These are phyloP conservation scores for Blastocystis sp. DNA, from an alignment of 352 stramenopile species.

Conservation along the genomic window DNA sequence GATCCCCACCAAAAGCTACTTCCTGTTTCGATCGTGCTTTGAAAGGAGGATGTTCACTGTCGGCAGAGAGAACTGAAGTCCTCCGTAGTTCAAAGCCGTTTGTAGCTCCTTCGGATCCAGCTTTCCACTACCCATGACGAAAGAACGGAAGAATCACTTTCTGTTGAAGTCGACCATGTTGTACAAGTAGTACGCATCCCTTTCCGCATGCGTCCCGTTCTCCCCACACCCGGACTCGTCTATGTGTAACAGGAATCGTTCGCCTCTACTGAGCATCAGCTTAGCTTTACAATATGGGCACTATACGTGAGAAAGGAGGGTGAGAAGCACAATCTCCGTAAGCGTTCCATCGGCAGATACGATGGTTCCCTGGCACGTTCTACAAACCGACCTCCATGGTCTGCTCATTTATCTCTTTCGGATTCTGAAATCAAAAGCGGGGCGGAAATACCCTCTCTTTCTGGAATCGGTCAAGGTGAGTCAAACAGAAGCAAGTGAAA, in stretches of 20 bases:
- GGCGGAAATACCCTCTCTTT: neutral
- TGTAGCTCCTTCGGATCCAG: conserved; percentile 57
- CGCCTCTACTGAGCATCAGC: neutral
- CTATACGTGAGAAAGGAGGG: conserved; percentile 8
- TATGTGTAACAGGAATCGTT: neutral
- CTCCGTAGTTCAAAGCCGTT: conserved; percentile 57
- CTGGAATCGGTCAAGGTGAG: neutral
- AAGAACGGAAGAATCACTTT: conserved; percentile 9
- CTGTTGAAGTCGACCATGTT: conserved; percentile 66
- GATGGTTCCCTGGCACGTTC: conserved; percentile 34
- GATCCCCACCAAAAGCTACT: neutral
- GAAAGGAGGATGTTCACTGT: conserved; percentile 68
- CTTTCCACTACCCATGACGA: conserved; percentile 39
- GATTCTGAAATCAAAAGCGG: neutral
- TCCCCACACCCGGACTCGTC: neutral
- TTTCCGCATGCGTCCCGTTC: neutral
- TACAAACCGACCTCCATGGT: conserved; percentile 46
- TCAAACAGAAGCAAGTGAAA: conserved; percentile 16
- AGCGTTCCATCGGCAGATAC: conserved; percentile 30
- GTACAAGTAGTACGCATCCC: conserved; percentile 62
- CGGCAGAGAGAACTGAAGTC: conserved; percentile 60
- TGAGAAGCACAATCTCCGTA: neutral
- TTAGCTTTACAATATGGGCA: conserved; percentile 42
- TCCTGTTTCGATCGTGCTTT: conserved; percentile 64
- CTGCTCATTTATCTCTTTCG: neutral